Evolutionary conservation across 192 early-diverging fungal genomes (phyloP), one percentile per base, ranked within the genome.

Genomic region (Rhizoclosmatium sp.): DNA sequence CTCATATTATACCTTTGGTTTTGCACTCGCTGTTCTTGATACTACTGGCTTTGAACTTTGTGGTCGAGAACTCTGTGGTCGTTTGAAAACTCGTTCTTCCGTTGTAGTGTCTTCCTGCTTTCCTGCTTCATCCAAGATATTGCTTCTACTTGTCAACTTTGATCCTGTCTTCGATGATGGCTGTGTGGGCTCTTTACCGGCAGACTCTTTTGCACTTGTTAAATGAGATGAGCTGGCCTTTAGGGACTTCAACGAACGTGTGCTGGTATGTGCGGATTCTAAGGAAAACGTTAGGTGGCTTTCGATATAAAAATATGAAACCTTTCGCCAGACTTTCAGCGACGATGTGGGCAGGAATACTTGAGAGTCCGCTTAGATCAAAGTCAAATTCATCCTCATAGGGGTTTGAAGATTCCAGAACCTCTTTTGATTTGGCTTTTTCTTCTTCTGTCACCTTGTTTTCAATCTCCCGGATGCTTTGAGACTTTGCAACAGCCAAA

Each of bases 281-380:
- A 31, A 31, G 31, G 31, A 31, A 31, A 31, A 31, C 31, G 31
- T 31, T 31, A 31, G 31, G 31, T 31, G 0, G 31, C 31, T 31
- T 31, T 31, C 31, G 40, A 41, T 42, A 12, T 39, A 2, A 47
- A 68, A 16, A 45, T 42, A 68, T 1, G 9, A 42, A 16, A 47
- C 42, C 47, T 44, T 47, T 7, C 4, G 44, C 44, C 40, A 68
- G 44, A 12, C 10, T 21, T 31, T 21, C 44, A 5, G 66, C 21
- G 23, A 76, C 78, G 44, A 79, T 79, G 40, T 79, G 71, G 23
- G 58, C 40, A 19, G 78, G 69, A 72, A 79, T 65, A 65, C 59
- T 65, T 23, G 40, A 42, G 31, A 31, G 31, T 23, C 31, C 48
- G 39, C 12, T 59, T 19, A 48, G 7, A 2, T 44, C 14, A 54